Conservation (phyloP, 2,329 filamentous ascomycete genomes). For the Beauveria scarabaeidicola region DNA sequence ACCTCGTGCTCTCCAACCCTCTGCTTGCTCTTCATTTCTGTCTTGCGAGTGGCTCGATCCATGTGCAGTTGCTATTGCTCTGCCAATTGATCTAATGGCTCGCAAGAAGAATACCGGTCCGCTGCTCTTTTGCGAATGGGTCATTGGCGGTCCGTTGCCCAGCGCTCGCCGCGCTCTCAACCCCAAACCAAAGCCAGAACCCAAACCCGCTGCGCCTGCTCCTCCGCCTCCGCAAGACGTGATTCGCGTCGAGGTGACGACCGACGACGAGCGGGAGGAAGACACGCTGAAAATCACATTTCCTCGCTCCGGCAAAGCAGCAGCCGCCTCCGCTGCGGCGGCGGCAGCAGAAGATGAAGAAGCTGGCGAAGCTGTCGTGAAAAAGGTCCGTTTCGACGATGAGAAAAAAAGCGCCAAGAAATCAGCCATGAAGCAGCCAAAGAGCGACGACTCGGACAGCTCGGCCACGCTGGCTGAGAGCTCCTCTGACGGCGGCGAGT, state of each 20-base stretch:
- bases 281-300: conserved; percentile 42
- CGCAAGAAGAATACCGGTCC: conserved; percentile 4
- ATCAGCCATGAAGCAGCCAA: conserved; percentile 29
- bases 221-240: conserved; percentile 20
- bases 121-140: conserved; percentile 31
- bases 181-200: conserved; percentile 15
- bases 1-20: too few relatives aligned
- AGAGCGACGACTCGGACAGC: conserved; percentile 17
- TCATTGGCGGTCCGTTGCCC: conserved; percentile 29
- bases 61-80: background rate
- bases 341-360: conserved; percentile 11
- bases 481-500: conserved; percentile 6
- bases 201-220: background rate
- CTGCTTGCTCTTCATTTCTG: too few relatives aligned
- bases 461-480: conserved; percentile 11
- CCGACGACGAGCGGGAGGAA: conserved; percentile 43
- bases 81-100: background rate
- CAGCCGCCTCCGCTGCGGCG: conserved; percentile 1
- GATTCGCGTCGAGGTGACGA: conserved; percentile 35
- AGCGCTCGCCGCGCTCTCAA: conserved; percentile 19
- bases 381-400: conserved; percentile 37
- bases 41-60: too few relatives aligned
- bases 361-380: conserved; percentile 17
- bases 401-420: conserved; percentile 19
- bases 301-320: conserved; percentile 28